Base-by-base conservation (phyloP, 352 stramenopile genomes). In the Blastocystis sp. region DNA sequence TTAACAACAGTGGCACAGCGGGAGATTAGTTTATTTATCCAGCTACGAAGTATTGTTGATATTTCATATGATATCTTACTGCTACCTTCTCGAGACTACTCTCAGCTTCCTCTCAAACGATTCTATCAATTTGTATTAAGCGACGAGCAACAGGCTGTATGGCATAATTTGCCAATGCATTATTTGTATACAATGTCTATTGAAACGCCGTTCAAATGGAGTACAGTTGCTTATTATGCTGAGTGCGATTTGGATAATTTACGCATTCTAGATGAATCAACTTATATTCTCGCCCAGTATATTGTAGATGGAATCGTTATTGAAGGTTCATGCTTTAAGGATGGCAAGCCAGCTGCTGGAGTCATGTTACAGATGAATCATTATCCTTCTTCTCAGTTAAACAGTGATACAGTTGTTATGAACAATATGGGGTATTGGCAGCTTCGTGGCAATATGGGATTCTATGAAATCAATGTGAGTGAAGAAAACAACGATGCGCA, bases 361-460 rank as follows among this genome's bases (percentile, higher is more conserved):
- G 92, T 98, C 11, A 95, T 98, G 90, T 90, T 98, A 26, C 91
- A 96, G 37, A 92, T 98, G 62, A 43, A 5, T 1, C 4, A 79
- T 0, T 45, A 68, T 16, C 30, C 30, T 0, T 20, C 50, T 8
- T n/a, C 11, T 9, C 39, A 13, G 16, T 55, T 73, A 24, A 45
- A 30, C 20, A 85, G 76, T 30, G 97, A 99, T 90, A 99, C 98
- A 16, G 90, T 99, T 3, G 97, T 99, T 20, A 99, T 99, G 98
- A 97, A 98, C 90, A 99, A 98, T 91, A 91, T 98, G 41, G 98
- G 97, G 16, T 99, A 99, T 93, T 99, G 98, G 92, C 97, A 99
- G 91, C 92, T 99, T 13, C 95, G 98, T 81, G 96, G 96, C 0
- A 96, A 96, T 0, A 97, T 97, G 37, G 97, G 97, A 30, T 93